Percentiles rank a stretch among this genome's conserved stretches.
phyloP scores from a whole-genome alignment of 305 asterid genomes.

The Ajuga reptans region DNA sequence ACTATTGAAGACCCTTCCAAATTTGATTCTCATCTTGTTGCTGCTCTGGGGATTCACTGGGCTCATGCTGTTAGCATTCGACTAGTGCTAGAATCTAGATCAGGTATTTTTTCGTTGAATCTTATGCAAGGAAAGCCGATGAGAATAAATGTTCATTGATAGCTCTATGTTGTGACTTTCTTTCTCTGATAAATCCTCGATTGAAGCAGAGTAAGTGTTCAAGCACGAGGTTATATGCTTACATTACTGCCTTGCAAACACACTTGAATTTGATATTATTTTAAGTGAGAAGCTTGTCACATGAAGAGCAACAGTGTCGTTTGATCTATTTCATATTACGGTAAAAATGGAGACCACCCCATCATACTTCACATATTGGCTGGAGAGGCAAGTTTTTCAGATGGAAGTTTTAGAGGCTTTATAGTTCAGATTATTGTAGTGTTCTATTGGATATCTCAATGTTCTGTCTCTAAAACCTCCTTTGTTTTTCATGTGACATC shows the following conservation, averaged over 20 bases:
- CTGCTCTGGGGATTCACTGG: constrained; percentile 88
- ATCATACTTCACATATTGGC: not conserved
- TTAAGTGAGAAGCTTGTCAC: not conserved
- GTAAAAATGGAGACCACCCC: not conserved
- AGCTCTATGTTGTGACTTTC: not conserved
- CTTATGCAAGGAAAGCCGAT: constrained; percentile 4
- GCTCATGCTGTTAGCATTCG: constrained; percentile 85
- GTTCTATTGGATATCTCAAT: not conserved
- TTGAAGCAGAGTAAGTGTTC: not conserved
- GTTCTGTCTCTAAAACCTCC: not conserved
- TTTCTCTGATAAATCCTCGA: not conserved
- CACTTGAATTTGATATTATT: not conserved
- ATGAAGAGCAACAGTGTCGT: not conserved
- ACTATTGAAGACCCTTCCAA: constrained; percentile 31
- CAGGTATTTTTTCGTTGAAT: constrained; percentile 40
- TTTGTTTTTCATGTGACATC: not conserved
- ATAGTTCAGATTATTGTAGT: not conserved
- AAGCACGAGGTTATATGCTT: not conserved
- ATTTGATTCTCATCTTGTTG: constrained; percentile 67
- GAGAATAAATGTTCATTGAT: not conserved
- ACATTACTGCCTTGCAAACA: not conserved
- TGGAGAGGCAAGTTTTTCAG: not conserved
- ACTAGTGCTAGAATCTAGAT: constrained; percentile 69
- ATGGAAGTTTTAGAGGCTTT: not conserved
- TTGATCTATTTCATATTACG: not conserved